Conservation (phyloP, 2,329 filamentous ascomycete species). For the Hyphodiscus sp. region DNA sequence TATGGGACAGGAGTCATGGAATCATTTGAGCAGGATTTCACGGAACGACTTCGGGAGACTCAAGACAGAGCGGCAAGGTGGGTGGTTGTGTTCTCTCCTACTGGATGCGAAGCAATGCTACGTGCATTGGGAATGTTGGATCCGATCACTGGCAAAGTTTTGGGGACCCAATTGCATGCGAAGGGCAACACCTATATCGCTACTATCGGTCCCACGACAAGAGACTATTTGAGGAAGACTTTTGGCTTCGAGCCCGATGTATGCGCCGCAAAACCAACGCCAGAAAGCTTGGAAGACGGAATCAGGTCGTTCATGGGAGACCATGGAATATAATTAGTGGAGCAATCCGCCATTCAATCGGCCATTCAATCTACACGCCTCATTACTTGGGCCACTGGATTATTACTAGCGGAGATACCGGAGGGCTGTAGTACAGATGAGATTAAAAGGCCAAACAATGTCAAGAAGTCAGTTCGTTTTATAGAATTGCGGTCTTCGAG, state of each 20-base stretch:
- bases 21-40: conserved; percentile 67
- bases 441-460: no score
- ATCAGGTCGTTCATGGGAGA: conserved; percentile 40
- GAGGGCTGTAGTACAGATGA: no score
- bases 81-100: conserved; percentile 70
- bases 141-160: conserved; percentile 36
- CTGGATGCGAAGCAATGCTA: conserved; percentile 56
- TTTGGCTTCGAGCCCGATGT: conserved; percentile 68
- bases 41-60: conserved; percentile 41
- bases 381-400: no score
- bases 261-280: conserved; percentile 76
- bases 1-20: conserved; percentile 83
- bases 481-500: no score
- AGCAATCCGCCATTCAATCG: no score
- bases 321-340: neutral
- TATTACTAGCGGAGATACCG: no score
- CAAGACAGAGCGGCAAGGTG: conserved; percentile 44
- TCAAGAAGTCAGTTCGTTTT: no score
- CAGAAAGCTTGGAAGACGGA: conserved; percentile 66
- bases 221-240: conserved; percentile 59
- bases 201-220: conserved; percentile 91
- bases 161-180: conserved; percentile 8
- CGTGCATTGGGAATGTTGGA: conserved; percentile 47
- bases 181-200: conserved; percentile 57
- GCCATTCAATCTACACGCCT: no score